Conservation (phyloP, 345 rosid species). For the Pistacia vera region DNA sequence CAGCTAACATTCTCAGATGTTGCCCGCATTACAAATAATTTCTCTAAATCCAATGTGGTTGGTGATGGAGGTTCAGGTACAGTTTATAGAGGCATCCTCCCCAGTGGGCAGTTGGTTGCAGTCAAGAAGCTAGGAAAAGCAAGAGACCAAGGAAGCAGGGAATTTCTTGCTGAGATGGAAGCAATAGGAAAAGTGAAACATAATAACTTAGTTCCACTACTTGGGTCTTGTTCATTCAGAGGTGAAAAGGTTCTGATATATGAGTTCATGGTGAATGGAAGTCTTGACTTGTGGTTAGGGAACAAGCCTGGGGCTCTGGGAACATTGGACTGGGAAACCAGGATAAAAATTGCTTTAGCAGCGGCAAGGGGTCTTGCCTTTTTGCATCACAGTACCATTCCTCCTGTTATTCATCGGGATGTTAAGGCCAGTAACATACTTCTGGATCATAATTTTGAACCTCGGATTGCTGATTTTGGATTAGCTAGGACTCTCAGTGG, state of each 20-base stretch:
- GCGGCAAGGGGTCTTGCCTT: slow-evolving; percentile 20
- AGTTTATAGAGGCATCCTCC: slow-evolving; percentile 14
- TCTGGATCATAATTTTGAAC: slow-evolving; percentile 23
- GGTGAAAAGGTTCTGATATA: slow-evolving; percentile 16
- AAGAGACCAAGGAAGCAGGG: slow-evolving; percentile 20
- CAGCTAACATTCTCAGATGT: slow-evolving; percentile 18
- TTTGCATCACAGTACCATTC: slow-evolving; percentile 11
- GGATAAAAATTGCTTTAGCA: slow-evolving; percentile 17
- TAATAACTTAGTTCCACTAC: slow-evolving; percentile 2
- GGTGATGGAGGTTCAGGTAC: slow-evolving; percentile 20
- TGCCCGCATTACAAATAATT: slow-evolving; percentile 14
- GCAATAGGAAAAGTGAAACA: slow-evolving; percentile 15
- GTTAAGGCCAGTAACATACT: slow-evolving; percentile 23
- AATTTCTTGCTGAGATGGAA: slow-evolving; percentile 20
- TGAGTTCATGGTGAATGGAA: slow-evolving; percentile 15
- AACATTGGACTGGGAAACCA: slow-evolving; percentile 7
- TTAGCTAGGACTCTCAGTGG: slow-evolving; percentile 10
- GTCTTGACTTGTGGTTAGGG: slow-evolving; percentile 14
- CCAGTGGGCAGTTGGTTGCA: slow-evolving; percentile 18
- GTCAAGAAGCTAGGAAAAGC: slow-evolving; percentile 23
- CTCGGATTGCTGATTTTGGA: slow-evolving; percentile 21
- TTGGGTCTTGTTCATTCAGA: slow-evolving; percentile 13
- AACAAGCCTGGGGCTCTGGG: slow-evolving; percentile 10
- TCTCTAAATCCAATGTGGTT: slow-evolving; percentile 13
- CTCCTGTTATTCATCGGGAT: slow-evolving; percentile 13